Percentiles rank a stretch among this genome's conserved stretches.
Conservation (phyloP, 1,284 basidiomycete species). For the Puccinia coronata region DNA sequence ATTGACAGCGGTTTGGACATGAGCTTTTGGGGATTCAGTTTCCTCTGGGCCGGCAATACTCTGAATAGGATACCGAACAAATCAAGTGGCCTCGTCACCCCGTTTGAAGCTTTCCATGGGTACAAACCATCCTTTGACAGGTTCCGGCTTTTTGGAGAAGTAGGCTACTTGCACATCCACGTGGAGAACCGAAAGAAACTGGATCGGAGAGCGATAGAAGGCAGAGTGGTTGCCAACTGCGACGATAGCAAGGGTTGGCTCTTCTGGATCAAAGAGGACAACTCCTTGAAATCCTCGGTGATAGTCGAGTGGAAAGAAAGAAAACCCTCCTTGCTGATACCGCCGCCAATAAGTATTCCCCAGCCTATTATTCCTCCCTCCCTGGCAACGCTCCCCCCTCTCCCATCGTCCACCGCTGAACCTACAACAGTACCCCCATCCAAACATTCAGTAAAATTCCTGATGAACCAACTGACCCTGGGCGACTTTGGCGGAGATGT, state of each 20-base stretch:
- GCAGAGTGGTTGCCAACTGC: neutral
- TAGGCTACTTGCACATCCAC: neutral
- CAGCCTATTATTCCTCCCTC: neutral
- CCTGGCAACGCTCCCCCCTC: too few species aligned
- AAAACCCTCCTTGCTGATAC: too few species aligned
- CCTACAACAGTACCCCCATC: too few species aligned
- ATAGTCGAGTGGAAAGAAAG: neutral
- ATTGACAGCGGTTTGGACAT: too few species aligned
- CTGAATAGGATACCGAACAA: constrained; percentile 12
- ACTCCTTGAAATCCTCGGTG: neutral
- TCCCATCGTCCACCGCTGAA: too few species aligned
- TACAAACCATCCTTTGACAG: neutral
- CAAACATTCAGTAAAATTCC: neutral
- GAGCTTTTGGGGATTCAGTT: too few species aligned
- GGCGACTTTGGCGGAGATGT: too few species aligned
- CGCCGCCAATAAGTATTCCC: too few species aligned
- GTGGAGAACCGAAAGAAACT: neutral
- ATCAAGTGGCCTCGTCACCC: neutral
- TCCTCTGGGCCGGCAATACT: neutral
- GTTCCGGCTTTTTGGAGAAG: neutral
- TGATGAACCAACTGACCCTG: neutral
- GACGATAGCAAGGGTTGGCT: neutral
- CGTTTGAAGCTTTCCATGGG: neutral
- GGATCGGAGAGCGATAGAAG: neutral
- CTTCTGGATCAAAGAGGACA: neutral